phyloP scores from a whole-genome alignment of 2,329 filamentous ascomycete species.

The Curvularia lunata region DNA sequence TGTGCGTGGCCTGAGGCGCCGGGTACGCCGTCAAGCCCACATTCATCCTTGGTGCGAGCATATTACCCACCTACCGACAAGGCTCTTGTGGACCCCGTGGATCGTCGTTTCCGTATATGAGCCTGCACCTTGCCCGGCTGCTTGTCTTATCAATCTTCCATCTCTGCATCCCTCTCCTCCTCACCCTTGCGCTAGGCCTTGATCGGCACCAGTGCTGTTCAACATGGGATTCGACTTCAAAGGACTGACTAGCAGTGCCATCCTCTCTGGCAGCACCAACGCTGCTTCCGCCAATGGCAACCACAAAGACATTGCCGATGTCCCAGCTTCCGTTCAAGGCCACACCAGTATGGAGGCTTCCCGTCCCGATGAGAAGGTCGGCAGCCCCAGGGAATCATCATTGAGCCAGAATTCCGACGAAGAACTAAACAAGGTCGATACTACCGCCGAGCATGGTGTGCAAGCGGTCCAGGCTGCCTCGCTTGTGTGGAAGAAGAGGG shows the following conservation, averaged over 20 bases:
- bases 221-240: constrained; percentile 44
- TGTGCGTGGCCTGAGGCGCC: constrained; percentile 17
- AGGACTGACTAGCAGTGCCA: constrained; percentile 36
- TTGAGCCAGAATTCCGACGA: constrained; percentile 32
- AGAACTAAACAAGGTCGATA: constrained; percentile 43
- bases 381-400: constrained; percentile 24
- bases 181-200: constrained; percentile 10
- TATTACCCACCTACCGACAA: constrained; percentile 19
- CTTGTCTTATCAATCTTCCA: constrained; percentile 39
- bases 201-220: constrained; percentile 8
- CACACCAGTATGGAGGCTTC: constrained; percentile 37
- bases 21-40: background rate
- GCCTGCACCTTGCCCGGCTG: constrained; percentile 20
- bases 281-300: constrained; percentile 18
- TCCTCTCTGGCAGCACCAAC: constrained; percentile 31
- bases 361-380: constrained; percentile 38
- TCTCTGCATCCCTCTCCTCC: constrained; percentile 4
- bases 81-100: constrained; percentile 20
- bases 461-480: constrained; percentile 40
- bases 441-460: constrained; percentile 38
- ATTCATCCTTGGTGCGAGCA: constrained; percentile 13
- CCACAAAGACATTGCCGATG: constrained; percentile 36
- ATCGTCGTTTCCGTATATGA: constrained; percentile 27
- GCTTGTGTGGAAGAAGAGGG: constrained; percentile 35
- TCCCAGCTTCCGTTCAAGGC: constrained; percentile 37